phyloP scores from a whole-genome alignment of 2,329 filamentous ascomycete species.

The Cercospora beticola region DNA sequence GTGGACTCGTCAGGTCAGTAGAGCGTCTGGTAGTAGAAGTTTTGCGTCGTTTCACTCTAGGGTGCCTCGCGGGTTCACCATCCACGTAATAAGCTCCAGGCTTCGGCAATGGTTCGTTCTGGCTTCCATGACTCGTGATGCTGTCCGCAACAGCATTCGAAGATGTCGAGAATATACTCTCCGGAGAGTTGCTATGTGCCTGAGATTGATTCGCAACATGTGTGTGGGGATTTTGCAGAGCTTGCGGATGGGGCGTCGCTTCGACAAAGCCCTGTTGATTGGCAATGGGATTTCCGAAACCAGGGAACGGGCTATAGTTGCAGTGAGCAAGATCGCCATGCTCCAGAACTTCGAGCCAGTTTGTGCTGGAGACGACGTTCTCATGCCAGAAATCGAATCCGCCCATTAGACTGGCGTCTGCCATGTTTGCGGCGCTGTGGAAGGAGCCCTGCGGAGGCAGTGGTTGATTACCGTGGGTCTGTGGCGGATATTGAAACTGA shows the following conservation, averaged over 20 bases:
- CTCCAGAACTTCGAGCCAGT: conserved; percentile 25
- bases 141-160: conserved; percentile 17
- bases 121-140: conserved; percentile 7
- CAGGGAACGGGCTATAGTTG: conserved; percentile 1
- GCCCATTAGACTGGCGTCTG: neutral
- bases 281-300: neutral
- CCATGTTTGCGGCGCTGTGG: neutral
- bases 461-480: neutral
- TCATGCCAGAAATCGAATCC: conserved; percentile 25
- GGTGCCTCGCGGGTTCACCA: conserved; percentile 28
- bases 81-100: conserved; percentile 31
- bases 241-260: neutral
- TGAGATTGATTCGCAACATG: neutral
- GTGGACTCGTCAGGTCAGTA: neutral
- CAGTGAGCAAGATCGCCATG: conserved; percentile 9
- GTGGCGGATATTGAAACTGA: neutral
- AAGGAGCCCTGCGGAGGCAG: neutral
- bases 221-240: neutral
- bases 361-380: conserved; percentile 23
- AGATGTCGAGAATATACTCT: conserved; percentile 12
- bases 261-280: neutral
- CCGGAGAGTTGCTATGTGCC: conserved; percentile 14
- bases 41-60: conserved; percentile 25
- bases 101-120: conserved; percentile 6
- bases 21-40: conserved; percentile 10